A percentile compares a stretch with the other conserved stretches of the same genome.
phyloP scores from a whole-genome alignment of 2,329 filamentous ascomycete species.

The Cryphonectria radicalis region DNA sequence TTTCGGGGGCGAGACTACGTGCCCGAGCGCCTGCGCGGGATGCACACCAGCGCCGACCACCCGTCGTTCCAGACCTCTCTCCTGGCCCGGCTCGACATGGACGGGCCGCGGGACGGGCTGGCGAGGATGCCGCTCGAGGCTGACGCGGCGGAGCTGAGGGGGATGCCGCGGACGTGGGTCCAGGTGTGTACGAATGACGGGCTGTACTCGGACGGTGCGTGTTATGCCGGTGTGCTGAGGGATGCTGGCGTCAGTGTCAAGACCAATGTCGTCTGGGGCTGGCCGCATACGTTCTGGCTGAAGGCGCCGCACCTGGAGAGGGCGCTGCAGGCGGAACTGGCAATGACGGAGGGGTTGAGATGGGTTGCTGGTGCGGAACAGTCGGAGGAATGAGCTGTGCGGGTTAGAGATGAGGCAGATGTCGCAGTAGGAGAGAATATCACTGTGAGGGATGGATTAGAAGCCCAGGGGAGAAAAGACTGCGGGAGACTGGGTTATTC shows the following conservation, averaged over 20 bases:
- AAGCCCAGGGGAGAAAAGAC: neutral
- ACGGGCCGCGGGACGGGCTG: conserved; percentile 46
- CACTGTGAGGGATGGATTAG: neutral
- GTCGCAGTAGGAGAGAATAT: neutral
- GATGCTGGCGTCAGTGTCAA: conserved; percentile 45
- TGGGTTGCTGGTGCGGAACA: conserved; percentile 41
- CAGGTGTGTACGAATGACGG: conserved; percentile 56
- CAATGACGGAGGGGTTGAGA: conserved; percentile 46
- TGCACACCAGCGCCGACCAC: conserved; percentile 46
- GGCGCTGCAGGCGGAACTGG: conserved; percentile 46
- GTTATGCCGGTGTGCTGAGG: conserved; percentile 50
- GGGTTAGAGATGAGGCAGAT: neutral
- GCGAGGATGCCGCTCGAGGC: conserved; percentile 48
- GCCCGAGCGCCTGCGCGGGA: conserved; percentile 39
- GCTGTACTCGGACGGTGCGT: conserved; percentile 56
- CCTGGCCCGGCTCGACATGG: conserved; percentile 39
- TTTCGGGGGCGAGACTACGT: conserved; percentile 43
- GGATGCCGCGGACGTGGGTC: conserved; percentile 49
- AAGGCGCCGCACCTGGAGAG: conserved; percentile 47
- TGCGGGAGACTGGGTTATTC: neutral
- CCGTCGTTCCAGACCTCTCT: conserved; percentile 43
- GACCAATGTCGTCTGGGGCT: conserved; percentile 49
- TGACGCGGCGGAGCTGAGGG: conserved; percentile 35
- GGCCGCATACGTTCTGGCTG: conserved; percentile 59
- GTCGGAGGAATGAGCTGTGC: neutral